phyloP scores from a whole-genome alignment of 768 basidiomycete species.

The Trametes coccinea region DNA sequence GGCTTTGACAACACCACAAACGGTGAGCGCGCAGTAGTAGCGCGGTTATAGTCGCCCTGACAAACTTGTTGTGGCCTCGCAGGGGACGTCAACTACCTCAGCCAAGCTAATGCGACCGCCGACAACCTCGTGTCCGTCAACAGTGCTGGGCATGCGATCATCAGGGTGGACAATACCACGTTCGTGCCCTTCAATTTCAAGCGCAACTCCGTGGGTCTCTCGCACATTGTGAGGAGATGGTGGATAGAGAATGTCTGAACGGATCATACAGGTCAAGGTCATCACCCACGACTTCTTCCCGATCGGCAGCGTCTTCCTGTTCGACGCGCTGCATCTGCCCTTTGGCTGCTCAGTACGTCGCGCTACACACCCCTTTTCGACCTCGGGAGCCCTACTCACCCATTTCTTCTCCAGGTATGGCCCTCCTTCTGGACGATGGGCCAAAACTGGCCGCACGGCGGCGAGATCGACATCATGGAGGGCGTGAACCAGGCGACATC shows the following conservation, averaged over 20 bases:
- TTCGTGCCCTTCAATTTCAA: constrained; percentile 52
- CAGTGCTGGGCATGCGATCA: constrained; percentile 57
- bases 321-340: constrained; percentile 49
- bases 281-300: constrained; percentile 43
- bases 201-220: constrained; percentile 54
- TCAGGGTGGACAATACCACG: constrained; percentile 72
- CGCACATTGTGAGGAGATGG: too few relatives aligned
- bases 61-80: constrained; percentile 28
- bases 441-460: constrained; percentile 40
- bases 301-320: constrained; percentile 47
- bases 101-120: constrained; percentile 44
- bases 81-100: constrained; percentile 69
- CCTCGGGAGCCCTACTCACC: not conserved
- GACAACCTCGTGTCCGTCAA: constrained; percentile 62
- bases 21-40: constrained; percentile 25
- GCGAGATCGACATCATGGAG: constrained; percentile 47
- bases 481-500: constrained; percentile 48
- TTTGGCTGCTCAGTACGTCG: constrained; percentile 54
- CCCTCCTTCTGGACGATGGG: constrained; percentile 34
- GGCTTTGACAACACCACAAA: constrained; percentile 39
- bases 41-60: not conserved
- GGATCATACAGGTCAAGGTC: constrained; percentile 40
- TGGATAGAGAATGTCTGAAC: too few relatives aligned
- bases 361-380: not conserved
- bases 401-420: constrained; percentile 24